phyloP scores from a whole-genome alignment of 805 yeast genomes.

The Yarrowia sp. region DNA sequence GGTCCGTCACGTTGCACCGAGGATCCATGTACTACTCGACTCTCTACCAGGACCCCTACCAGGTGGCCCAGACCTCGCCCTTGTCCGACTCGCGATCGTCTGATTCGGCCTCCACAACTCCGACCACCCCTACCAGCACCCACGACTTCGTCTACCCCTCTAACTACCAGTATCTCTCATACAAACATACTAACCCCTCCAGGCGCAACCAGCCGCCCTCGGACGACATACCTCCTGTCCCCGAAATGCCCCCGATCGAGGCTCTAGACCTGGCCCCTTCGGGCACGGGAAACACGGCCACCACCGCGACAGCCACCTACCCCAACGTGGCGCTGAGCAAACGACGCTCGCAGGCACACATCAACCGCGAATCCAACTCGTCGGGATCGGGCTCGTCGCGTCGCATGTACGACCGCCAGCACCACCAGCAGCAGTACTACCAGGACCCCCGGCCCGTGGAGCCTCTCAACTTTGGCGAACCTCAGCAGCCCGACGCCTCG shows the following conservation, averaged over 20 bases:
- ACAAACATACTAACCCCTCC: constrained; percentile 21
- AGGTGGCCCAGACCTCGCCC: constrained; percentile 6
- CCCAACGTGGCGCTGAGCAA: constrained; percentile 5
- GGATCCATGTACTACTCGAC: constrained; percentile 9
- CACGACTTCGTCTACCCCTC: constrained; percentile 14
- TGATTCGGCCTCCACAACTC: neutral
- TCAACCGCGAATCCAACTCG: neutral
- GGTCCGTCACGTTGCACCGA: too few species aligned
- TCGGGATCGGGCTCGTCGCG: constrained; percentile 5
- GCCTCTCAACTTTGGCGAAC: neutral
- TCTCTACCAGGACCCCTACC: constrained; percentile 5
- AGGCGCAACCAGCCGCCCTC: constrained; percentile 20
- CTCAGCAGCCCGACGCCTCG: too few species aligned
- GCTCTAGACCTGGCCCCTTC: neutral
- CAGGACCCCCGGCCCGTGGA: neutral
- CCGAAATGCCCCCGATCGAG: constrained; percentile 20
- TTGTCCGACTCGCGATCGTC: neutral
- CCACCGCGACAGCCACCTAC: neutral
- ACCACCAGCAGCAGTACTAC: neutral
- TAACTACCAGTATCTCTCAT: constrained; percentile 6
- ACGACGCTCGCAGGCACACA: constrained; percentile 18
- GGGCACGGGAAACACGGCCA: constrained; percentile 7
- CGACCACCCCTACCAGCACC: neutral
- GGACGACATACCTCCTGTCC: constrained; percentile 15
- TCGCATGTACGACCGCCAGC: constrained; percentile 1